A percentile compares a stretch with the other conserved stretches of the same genome.
phyloP scores from a whole-genome alignment of 2,329 filamentous ascomycete species.

The Hypoxylon sp. region DNA sequence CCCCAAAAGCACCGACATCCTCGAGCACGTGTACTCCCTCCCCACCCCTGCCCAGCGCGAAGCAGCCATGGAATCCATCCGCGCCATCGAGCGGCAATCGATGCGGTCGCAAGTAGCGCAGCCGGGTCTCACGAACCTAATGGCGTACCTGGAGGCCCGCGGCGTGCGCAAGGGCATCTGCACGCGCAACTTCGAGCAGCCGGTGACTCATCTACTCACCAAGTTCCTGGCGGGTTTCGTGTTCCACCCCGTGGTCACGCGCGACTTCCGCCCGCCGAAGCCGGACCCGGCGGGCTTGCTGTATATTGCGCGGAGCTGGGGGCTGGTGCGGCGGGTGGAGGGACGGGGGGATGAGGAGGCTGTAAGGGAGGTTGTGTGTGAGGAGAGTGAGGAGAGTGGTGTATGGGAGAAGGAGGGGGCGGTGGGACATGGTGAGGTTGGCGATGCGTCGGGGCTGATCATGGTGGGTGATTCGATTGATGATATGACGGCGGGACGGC shows the following conservation, averaged over 20 bases:
- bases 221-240: conserved; percentile 78
- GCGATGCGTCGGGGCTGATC: conserved; percentile 67
- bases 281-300: conserved; percentile 89
- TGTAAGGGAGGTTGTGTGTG: conserved; percentile 40
- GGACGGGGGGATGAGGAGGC: conserved; percentile 36
- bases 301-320: conserved; percentile 86
- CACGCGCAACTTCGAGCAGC: conserved; percentile 91
- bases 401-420: conserved; percentile 46
- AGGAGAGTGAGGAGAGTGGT: conserved; percentile 32
- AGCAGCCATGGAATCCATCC: conserved; percentile 79
- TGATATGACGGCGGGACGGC: conserved; percentile 89
- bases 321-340: conserved; percentile 58
- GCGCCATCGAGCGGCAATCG: conserved; percentile 82
- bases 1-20: conserved; percentile 81
- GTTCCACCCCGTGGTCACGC: conserved; percentile 86
- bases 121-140: conserved; percentile 81
- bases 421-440: conserved; percentile 54
- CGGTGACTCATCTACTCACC: conserved; percentile 79
- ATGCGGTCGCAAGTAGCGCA: conserved; percentile 87
- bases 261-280: conserved; percentile 87
- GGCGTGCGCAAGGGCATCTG: conserved; percentile 85
- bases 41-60: conserved; percentile 71
- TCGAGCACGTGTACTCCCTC: conserved; percentile 86
- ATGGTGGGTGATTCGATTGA: conserved; percentile 88
- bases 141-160: conserved; percentile 82